Conservation (phyloP, 768 basidiomycete species). For the Serendipita sp. region DNA sequence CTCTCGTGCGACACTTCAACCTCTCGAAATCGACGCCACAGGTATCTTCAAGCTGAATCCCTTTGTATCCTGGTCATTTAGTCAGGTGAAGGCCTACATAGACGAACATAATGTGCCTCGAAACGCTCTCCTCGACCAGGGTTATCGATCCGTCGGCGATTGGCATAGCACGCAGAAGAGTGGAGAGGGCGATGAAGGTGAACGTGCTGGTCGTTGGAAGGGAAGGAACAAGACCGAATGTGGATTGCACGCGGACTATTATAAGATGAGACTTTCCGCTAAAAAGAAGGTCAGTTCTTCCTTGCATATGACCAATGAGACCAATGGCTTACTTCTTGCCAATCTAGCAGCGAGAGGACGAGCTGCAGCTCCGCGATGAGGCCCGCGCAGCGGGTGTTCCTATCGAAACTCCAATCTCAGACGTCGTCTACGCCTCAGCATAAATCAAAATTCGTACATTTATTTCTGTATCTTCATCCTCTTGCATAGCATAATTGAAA, state of each 20-base stretch:
- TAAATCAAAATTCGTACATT: not conserved
- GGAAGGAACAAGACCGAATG: conserved; percentile 88
- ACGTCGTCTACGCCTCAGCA: not conserved
- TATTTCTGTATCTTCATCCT: not conserved
- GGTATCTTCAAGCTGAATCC: conserved; percentile 93
- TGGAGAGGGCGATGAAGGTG: conserved; percentile 49
- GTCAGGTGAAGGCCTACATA: conserved; percentile 71
- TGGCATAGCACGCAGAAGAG: conserved; percentile 86
- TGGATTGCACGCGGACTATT: conserved; percentile 87
- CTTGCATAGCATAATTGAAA: too few species aligned
- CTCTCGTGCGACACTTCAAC: conserved; percentile 66
- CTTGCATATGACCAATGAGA: not conserved
- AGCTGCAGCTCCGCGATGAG: conserved; percentile 16
- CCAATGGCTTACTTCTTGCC: not conserved
- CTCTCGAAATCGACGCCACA: conserved; percentile 80
- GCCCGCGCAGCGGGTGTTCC: conserved; percentile 8
- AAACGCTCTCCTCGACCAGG: conserved; percentile 76
- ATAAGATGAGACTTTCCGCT: conserved; percentile 32
- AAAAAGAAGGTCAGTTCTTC: conserved; percentile 19
- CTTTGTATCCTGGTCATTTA: conserved; percentile 75
- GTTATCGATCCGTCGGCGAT: conserved; percentile 92
- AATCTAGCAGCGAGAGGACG: conserved; percentile 17
- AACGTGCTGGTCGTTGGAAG: conserved; percentile 86
- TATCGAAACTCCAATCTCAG: not conserved
- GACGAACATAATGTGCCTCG: conserved; percentile 67